A percentile compares a stretch with the other conserved stretches of the same genome.
Conservation (phyloP, 495 filamentous ascomycete species). For the Parathielavia hyrcaniae region DNA sequence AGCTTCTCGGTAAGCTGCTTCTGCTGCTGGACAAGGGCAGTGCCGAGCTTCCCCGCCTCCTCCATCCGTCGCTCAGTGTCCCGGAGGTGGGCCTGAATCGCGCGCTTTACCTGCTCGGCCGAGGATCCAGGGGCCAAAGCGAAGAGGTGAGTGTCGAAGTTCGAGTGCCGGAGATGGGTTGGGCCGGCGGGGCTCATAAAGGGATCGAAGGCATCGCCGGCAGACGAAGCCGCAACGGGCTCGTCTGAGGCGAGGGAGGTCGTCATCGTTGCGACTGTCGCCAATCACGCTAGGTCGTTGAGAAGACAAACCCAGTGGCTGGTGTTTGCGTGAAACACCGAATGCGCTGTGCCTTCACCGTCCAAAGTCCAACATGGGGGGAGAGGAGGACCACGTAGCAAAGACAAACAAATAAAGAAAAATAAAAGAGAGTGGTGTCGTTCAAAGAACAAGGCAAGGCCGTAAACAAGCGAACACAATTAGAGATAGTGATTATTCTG, state of each 20-base stretch:
- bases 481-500: slow-evolving; percentile 14
- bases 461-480: slow-evolving; percentile 1
- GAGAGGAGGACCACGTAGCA: slow-evolving; percentile 16
- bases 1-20: slow-evolving; percentile 72
- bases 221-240: slow-evolving; percentile 22
- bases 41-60: slow-evolving; percentile 82
- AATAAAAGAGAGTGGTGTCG: slow-evolving; percentile 3
- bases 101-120: slow-evolving; percentile 77
- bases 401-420: slow-evolving; percentile 4
- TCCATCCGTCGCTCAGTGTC: slow-evolving; percentile 88
- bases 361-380: slow-evolving; percentile 18
- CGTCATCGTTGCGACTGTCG: slow-evolving; percentile 26
- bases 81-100: slow-evolving; percentile 80
- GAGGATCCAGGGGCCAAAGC: slow-evolving; percentile 69
- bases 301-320: slow-evolving; percentile 9
- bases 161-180: slow-evolving; percentile 63
- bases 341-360: slow-evolving; percentile 16
- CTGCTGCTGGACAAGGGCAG: slow-evolving; percentile 75
- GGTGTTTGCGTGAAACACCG: slow-evolving; percentile 11
- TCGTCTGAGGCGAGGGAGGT: slow-evolving; percentile 32
- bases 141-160: slow-evolving; percentile 73
- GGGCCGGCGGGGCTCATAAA: slow-evolving; percentile 44
- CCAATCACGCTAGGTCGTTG: slow-evolving; percentile 9
- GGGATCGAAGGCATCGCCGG: slow-evolving; percentile 45
- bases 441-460: slow-evolving; percentile 13